phyloP scores from a whole-genome alignment of 2,329 filamentous ascomycete species.

The Fusarium compactum region DNA sequence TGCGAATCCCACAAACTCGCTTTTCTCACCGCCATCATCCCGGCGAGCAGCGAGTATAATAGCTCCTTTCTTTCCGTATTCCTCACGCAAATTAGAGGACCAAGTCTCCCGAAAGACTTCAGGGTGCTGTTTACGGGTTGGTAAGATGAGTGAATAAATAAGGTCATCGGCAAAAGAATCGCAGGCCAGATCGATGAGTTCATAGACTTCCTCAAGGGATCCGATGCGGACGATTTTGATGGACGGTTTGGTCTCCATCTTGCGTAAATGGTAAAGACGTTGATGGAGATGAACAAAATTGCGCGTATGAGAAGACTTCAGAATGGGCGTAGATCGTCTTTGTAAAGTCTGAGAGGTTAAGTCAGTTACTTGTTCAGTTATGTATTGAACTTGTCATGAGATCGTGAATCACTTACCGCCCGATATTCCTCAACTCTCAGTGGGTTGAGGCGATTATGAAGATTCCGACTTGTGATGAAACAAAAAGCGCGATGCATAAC shows the following conservation, averaged over 20 bases:
- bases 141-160: constrained; percentile 10
- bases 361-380: neutral
- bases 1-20: constrained; percentile 23
- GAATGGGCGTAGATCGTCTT: neutral
- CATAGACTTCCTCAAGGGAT: constrained; percentile 6
- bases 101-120: constrained; percentile 22
- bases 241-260: neutral
- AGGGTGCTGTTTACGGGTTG: constrained; percentile 8
- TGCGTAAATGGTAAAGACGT: fast-evolving
- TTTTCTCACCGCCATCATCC: neutral
- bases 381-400: too few relatives aligned
- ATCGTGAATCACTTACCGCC: neutral
- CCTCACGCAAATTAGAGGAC: constrained; percentile 1
- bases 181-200: constrained; percentile 4
- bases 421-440: neutral
- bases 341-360: neutral
- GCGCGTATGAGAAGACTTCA: neutral
- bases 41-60: constrained; percentile 6
- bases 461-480: neutral
- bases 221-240: constrained; percentile 12
- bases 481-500: neutral
- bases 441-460: neutral
- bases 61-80: constrained; percentile 17
- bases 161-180: constrained; percentile 22
- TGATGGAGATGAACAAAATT: neutral